Base-by-base conservation (phyloP, 2,329 filamentous ascomycete species). In the Fusarium verticillioides region DNA sequence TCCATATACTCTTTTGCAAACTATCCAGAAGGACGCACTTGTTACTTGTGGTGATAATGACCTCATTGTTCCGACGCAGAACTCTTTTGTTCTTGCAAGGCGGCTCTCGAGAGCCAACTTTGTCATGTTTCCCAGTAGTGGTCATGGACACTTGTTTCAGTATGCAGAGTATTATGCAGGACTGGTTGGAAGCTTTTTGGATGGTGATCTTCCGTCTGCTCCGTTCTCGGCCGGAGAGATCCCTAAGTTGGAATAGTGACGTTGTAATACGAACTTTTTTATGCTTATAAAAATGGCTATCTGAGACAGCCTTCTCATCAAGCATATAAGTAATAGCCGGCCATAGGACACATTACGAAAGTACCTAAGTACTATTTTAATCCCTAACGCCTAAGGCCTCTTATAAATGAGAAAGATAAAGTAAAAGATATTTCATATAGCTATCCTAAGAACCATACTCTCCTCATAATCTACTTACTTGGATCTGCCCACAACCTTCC, bases 191-290 rank as follows among this genome's bases (percentile, higher is more conserved):
- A n/a, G 1, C 2, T 40, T 54, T 1, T 4, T 54, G 0, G 36
- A 54, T 8, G 52, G 36, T 0, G 0, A 13, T 2, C 52, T 54
- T 2, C 52, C 52, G 0, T 5, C 10, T 23, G 2, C 52, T 40
- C 1, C 2, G 0, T 54, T 54, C 26, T 54, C 52, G 7, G 52
- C 26, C 2, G 52, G 52, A 13, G 7, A 28, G 19, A 7, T 37
- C 5, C 1, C 32, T 2, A 13, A 4, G 0, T 13, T 34, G 16
- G 9, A 23, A 23, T 32, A 18, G 9, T 19, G 34, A 34, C 26
- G 26, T 26, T 26, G 26, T 26, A 26, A 26, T 26, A 26, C 26
- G n/a, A n/a, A n/a, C n/a, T n/a, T n/a, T n/a, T n/a, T n/a, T n/a
- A n/a, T n/a, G n/a, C n/a, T n/a, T n/a, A n/a, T n/a, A n/a, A n/a